Evolutionary conservation across 1,139 yeast genomes (phyloP), one percentile per base, ranked within the genome.

Genomic region (Nadsonia starkeyi-henricii): DNA sequence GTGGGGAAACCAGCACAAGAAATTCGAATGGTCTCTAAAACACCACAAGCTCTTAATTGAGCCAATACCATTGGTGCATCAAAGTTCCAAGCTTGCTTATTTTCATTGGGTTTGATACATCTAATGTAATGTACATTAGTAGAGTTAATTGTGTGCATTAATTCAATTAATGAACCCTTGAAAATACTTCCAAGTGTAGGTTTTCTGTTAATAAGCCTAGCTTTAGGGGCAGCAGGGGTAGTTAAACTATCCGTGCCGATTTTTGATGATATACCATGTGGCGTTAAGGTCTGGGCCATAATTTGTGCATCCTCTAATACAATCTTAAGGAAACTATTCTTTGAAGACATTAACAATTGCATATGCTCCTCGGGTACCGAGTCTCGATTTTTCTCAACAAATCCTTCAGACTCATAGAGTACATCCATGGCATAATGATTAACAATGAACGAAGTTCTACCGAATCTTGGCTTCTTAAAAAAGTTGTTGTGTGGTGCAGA

Each of bases 1-100:
- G 96, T 83, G 36, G 98, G 98, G 74, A 88, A 91, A 39, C 98
- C 98, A 47, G 96, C 97, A 68, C 96, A 89, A 9, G 97, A 89
- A 48, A 91, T 91, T 59, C 95, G 74, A 61, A 91, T 91, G 1
- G 98, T 91, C 66, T 93, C 98, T 58, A 91, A 73, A 47, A 91
- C 98, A 79, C 98, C 98, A 73, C 98, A 91, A 17, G 98, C 98
- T 62, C 98, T 79, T 56, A 91, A 74, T 66, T 91, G 98, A 8
- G 95, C 82, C 55, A 91, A 73, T 44, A 91, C 98, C 96, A 91
- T 88, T 48, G 89, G 75, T 36, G 95, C 88, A 61, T 88, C 95
- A 67, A 91, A 91, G 62, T 81, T 83, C 98, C 98, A 91, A 2
- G 98, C 95, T 51, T 79, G 81, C 67, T 91, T 91, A 52, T 79